Percentiles rank a stretch among this genome's conserved stretches.
Evolutionary conservation across 306 rosid species (phyloP).

Genomic region (Glycyrrhiza uralensis): DNA sequence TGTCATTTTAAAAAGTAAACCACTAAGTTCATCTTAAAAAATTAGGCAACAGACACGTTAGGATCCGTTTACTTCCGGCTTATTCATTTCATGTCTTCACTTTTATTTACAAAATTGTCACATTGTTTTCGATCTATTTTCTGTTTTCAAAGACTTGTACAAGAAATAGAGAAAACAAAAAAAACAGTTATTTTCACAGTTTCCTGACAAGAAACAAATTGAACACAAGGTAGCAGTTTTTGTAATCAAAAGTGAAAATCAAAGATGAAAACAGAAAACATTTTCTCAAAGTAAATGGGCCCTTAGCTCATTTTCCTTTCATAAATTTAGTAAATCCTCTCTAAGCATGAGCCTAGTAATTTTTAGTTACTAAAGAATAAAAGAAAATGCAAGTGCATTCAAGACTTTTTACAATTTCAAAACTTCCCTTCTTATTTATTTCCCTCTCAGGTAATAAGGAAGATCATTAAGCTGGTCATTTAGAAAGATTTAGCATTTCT

Average conservation of each 20-base stretch:
- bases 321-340: neutral
- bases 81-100: too few species aligned
- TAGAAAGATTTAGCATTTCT: neutral
- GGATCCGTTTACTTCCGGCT: too few species aligned
- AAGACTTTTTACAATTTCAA: neutral
- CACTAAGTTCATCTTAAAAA: neutral
- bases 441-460: neutral
- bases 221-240: too few species aligned
- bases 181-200: too few species aligned
- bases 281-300: too few species aligned
- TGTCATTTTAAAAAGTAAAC: neutral
- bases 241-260: too few species aligned
- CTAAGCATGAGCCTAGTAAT: neutral
- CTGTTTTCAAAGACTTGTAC: too few species aligned
- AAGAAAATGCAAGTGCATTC: neutral
- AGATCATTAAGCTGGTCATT: neutral
- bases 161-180: too few species aligned
- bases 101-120: too few species aligned
- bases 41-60: neutral
- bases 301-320: neutral
- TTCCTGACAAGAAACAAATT: too few species aligned
- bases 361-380: neutral
- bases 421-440: neutral
- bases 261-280: too few species aligned
- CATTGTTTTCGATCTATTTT: too few species aligned